A percentile compares a stretch with the other conserved stretches of the same genome.
phyloP scores from a whole-genome alignment of 768 basidiomycete species.

The Termitomyces eurrhizus region DNA sequence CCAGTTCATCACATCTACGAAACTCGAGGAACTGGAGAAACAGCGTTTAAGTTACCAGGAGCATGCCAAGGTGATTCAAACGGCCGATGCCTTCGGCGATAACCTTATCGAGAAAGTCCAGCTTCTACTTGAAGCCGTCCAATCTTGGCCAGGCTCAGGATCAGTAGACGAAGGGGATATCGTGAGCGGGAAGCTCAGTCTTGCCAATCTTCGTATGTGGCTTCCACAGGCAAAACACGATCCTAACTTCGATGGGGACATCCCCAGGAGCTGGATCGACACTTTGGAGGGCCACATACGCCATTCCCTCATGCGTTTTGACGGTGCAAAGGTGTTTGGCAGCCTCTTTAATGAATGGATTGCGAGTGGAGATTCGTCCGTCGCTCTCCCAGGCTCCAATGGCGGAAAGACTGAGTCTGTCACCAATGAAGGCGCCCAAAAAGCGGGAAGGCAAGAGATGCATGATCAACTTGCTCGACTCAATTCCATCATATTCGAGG shows the following conservation, averaged over 20 bases:
- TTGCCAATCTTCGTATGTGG: constrained; percentile 32
- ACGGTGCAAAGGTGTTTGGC: constrained; percentile 38
- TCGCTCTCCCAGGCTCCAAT: constrained; percentile 16
- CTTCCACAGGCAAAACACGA: constrained; percentile 37
- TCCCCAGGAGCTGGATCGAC: constrained; percentile 33
- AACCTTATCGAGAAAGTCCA: constrained; percentile 28
- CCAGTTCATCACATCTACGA: constrained; percentile 40
- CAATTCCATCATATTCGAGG: constrained; percentile 36
- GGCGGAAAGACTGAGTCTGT: constrained; percentile 8
- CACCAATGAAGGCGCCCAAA: constrained; percentile 18
- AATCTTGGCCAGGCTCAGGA: constrained; percentile 33
- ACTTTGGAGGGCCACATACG: constrained; percentile 35
- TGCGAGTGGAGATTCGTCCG: constrained; percentile 36
- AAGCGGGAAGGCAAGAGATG: constrained; percentile 37
- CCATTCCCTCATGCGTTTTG: constrained; percentile 32
- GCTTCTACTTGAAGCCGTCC: constrained; percentile 28
- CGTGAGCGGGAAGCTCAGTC: constrained; percentile 22
- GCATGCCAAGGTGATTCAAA: constrained; percentile 29
- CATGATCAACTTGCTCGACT: constrained; percentile 28
- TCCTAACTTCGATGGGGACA: constrained; percentile 32
- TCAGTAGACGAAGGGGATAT: constrained; percentile 12
- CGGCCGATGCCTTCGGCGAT: constrained; percentile 20
- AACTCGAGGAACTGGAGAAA: constrained; percentile 40
- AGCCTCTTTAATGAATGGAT: constrained; percentile 42
- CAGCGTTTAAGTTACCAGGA: constrained; percentile 31